Base-by-base conservation (phyloP, 192 early-diverging fungal genomes). In the Coemansia sp. region DNA sequence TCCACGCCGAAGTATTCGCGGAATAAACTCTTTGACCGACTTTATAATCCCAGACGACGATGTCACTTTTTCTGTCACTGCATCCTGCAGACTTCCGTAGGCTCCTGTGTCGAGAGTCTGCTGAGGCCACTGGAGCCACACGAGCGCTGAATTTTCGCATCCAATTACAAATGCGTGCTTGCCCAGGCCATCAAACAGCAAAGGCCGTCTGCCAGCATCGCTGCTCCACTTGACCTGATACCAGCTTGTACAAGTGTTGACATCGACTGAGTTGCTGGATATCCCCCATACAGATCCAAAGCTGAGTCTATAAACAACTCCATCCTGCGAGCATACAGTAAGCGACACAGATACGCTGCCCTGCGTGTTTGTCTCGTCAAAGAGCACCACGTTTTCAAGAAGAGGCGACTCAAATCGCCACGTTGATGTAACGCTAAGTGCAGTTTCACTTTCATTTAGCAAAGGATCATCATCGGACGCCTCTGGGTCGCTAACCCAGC, bases 221-320 rank as follows among this genome's bases (percentile, higher is more conserved):
- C 39, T 30, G 31, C 72, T 70, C 72, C 76, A 73, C 57, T 74
- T 67, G 55, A 78, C 54, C 56, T 57, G 61, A 55, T 82, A 72
- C 72, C 72, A 83, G 59, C 69, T 71, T 17, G 69, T 67, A 52
- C 72, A 74, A n/a, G 63, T 55, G 10, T 54, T 33, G 10, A 64
- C 78, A n/a, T 72, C 67, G 0, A 57, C 33, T 10, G 74, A 54
- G 9, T 55, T 32, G 57, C 70, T 67, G 32, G 80, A 77, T 22
- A 82, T 71, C 21, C 33, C 68, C 76, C 76, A 78, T 1, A 73
- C 71, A 5, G 75, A 78, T 1, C 27, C 57, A 61, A 83, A 83
- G 33, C 36, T 36, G 22, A 83, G 69, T 50, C 66, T 53, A 32
- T 83, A 83, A 3, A 78, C 22, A 5, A 68, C 58, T 19, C 80